phyloP scores from a whole-genome alignment of 2,329 filamentous ascomycete species.

The Bipolaris zeicola region DNA sequence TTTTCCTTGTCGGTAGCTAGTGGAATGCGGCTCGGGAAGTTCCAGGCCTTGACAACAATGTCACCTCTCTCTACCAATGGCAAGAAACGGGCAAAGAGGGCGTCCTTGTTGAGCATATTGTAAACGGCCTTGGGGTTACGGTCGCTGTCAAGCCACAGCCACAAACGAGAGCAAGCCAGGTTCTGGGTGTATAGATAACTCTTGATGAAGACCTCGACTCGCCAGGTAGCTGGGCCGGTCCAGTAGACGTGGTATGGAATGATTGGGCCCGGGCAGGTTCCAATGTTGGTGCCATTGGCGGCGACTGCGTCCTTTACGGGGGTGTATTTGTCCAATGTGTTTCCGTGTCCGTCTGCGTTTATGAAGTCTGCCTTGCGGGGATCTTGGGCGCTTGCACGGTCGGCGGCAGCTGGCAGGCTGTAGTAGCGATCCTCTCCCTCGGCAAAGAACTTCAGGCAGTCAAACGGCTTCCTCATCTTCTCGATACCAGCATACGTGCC shows the following conservation, averaged over 20 bases:
- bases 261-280: constrained; percentile 61
- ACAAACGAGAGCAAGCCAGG: constrained; percentile 59
- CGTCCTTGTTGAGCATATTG: constrained; percentile 58
- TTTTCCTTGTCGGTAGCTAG: constrained; percentile 56
- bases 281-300: constrained; percentile 50
- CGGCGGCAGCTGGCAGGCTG: constrained; percentile 50
- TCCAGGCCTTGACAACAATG: constrained; percentile 59
- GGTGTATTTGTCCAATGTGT: constrained; percentile 47
- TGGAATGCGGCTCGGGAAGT: constrained; percentile 59
- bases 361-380: constrained; percentile 51
- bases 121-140: constrained; percentile 57
- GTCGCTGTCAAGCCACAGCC: constrained; percentile 62
- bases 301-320: constrained; percentile 44
- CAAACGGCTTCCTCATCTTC: constrained; percentile 61
- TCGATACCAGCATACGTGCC: constrained; percentile 59
- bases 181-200: constrained; percentile 63
- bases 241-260: constrained; percentile 63
- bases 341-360: constrained; percentile 51
- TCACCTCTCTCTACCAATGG: constrained; percentile 61
- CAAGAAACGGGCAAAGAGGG: constrained; percentile 59
- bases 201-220: constrained; percentile 63
- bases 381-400: constrained; percentile 51
- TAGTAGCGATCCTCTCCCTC: constrained; percentile 58
- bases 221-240: constrained; percentile 63
- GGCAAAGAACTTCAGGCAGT: constrained; percentile 59